Base-by-base conservation (phyloP, 1,284 basidiomycete genomes). In the Mixia osmundae region DNA sequence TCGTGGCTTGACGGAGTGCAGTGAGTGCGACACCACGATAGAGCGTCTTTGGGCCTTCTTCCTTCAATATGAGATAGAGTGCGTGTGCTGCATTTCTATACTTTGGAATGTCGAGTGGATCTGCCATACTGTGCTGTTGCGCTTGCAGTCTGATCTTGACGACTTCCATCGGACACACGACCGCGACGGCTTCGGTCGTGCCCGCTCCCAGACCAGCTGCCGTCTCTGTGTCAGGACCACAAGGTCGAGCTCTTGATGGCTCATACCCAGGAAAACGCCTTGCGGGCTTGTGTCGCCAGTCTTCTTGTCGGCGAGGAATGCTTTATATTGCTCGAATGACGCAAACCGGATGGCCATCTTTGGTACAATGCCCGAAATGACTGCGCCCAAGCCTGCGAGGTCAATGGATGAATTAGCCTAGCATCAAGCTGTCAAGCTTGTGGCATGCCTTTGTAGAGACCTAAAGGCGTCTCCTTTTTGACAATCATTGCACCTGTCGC, bases 311-410 rank as follows among this genome's bases (percentile, higher is more conserved):
- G 77, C 71, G 31, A 97, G 60, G 65, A 67, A 70, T 0, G 58
- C 64, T 59, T 94, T 91, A 68, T 99, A 99, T 38, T 69, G 63
- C 62, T 97, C 89, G 55, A 99, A 99, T 55, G 77, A 82, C 26
- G 91, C 87, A 57, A 97, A 99, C 28, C 91, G 78, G 54, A 89
- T 95, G 36, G 85, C 85, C 91, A 99, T 99, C 64, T 99, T 99
- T 4, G 91, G 91, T 2, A 95, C 83, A 55, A 99, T 99, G 21
- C 85, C 85, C 9, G 82, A 77, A 16, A 91, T 64, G 25, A 99
- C 89, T n/a, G 89, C 89, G 26, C 89, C 89, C 28, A 99, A 70
- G 9, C 50, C 41, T 43, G 37, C 12, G 16, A 30, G 8, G 16
- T 8, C 16, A 8, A 30, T n/a, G n/a, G n/a, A n/a, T n/a, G n/a